These are phyloP conservation scores for Cerrena zonata DNA, from an alignment of 1,284 basidiomycete genomes.

Conservation along the genomic window DNA sequence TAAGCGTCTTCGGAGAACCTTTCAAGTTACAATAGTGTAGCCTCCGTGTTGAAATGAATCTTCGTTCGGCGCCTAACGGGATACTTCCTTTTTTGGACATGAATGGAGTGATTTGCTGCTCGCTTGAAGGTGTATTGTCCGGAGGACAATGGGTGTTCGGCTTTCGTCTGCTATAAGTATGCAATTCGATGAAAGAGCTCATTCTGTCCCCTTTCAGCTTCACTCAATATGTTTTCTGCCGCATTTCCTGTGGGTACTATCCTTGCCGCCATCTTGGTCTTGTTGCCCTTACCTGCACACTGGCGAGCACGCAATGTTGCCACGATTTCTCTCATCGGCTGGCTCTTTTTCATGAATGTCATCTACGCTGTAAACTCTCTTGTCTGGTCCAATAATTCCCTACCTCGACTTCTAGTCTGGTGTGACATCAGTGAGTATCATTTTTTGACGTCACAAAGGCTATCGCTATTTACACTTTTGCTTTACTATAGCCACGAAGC, in stretches of 20 bases:
- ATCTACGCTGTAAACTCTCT: constrained; percentile 50
- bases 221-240: neutral
- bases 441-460: neutral
- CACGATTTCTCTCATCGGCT: constrained; percentile 50
- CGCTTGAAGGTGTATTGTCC: neutral
- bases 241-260: constrained; percentile 23
- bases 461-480: neutral
- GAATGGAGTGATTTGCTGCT: neutral
- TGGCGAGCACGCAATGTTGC: constrained; percentile 53
- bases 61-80: neutral
- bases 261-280: constrained; percentile 29
- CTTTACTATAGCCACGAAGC: constrained; percentile 32
- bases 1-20: no score
- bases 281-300: constrained; percentile 42
- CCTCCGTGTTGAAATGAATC: no score
- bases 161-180: neutral
- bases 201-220: neutral
- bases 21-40: no score
- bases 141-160: neutral
- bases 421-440: constrained; percentile 58
- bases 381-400: constrained; percentile 48
- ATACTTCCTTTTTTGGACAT: neutral
- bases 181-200: neutral
- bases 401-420: constrained; percentile 47
- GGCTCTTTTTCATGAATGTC: constrained; percentile 50